Evolutionary conservation across 768 basidiomycete genomes (phyloP).

Genomic region (Tricholoma bakamatsutake): DNA sequence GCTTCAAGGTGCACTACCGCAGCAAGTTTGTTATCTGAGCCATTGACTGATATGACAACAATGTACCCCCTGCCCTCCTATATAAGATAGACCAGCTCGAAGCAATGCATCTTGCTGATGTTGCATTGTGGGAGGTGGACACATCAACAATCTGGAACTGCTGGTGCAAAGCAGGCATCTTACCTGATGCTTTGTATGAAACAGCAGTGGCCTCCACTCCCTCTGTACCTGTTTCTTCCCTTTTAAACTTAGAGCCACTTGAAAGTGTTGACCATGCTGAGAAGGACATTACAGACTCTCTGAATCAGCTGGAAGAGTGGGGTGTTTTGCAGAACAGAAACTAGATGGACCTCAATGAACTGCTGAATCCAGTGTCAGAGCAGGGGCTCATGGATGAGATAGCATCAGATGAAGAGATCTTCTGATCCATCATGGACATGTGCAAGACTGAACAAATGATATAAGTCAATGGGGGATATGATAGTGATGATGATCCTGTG

Average conservation of each 20-base stretch:
- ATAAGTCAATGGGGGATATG: no score
- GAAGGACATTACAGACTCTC: not conserved
- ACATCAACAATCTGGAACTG: slow-evolving; percentile 15
- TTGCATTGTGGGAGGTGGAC: slow-evolving; percentile 19
- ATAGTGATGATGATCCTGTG: no score
- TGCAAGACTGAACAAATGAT: no score
- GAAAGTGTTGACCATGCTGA: not conserved
- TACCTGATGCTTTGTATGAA: not conserved
- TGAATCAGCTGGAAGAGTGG: not conserved
- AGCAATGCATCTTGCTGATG: slow-evolving; percentile 17
- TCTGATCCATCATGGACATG: not conserved
- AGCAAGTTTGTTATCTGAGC: slow-evolving; percentile 9
- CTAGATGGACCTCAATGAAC: not conserved
- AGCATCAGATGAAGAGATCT: not conserved
- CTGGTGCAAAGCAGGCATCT: not conserved
- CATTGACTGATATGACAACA: slow-evolving; percentile 21
- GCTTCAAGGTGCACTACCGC: not conserved
- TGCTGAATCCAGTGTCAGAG: not conserved
- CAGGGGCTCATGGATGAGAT: not conserved
- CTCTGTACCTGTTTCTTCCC: no score
- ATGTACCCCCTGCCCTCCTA: no score
- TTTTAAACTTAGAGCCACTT: no score
- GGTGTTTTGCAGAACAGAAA: not conserved
- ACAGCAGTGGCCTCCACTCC: not conserved
- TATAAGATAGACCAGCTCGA: not conserved